Percentiles rank a stretch among this genome's conserved stretches.
phyloP scores from a whole-genome alignment of 2,329 filamentous ascomycete genomes.

The Microcera coccophila region DNA sequence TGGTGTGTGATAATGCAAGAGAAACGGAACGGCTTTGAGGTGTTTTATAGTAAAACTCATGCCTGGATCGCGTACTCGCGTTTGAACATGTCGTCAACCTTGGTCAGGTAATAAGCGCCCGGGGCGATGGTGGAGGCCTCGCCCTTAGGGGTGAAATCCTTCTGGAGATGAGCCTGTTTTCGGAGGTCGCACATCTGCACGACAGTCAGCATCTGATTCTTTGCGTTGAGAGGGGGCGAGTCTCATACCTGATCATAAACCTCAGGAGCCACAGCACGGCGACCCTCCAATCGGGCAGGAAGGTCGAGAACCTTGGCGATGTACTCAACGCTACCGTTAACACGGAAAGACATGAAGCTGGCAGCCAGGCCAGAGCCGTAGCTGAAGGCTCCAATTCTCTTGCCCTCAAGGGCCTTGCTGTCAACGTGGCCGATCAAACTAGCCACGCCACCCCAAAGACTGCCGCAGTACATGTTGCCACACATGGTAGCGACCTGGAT shows the following conservation, averaged over 20 bases:
- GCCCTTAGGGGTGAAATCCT: slow-evolving; percentile 69
- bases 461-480: slow-evolving; percentile 65
- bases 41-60: slow-evolving; percentile 32
- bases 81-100: slow-evolving; percentile 83
- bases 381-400: slow-evolving; percentile 73
- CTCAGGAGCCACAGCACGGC: slow-evolving; percentile 64
- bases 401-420: slow-evolving; percentile 61
- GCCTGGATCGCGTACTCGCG: slow-evolving; percentile 73
- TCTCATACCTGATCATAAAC: slow-evolving; percentile 67
- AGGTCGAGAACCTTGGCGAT: slow-evolving; percentile 68
- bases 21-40: slow-evolving; percentile 16
- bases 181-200: slow-evolving; percentile 71
- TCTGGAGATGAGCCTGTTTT: slow-evolving; percentile 79
- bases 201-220: slow-evolving; percentile 9
- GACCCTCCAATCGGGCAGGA: slow-evolving; percentile 61
- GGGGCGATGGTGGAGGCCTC: slow-evolving; percentile 60
- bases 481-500: slow-evolving; percentile 76
- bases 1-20: slow-evolving; percentile 9
- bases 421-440: slow-evolving; percentile 63
- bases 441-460: slow-evolving; percentile 73
- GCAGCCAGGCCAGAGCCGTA: slow-evolving; percentile 73
- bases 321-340: slow-evolving; percentile 65
- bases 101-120: slow-evolving; percentile 74
- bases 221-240: neutral
- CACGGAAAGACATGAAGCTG: slow-evolving; percentile 69